A percentile compares a stretch with the other conserved stretches of the same genome.
These are phyloP conservation scores for Rhizomucor pusillus DNA, from an alignment of 371 early-diverging fungal species.

Conservation along the genomic window DNA sequence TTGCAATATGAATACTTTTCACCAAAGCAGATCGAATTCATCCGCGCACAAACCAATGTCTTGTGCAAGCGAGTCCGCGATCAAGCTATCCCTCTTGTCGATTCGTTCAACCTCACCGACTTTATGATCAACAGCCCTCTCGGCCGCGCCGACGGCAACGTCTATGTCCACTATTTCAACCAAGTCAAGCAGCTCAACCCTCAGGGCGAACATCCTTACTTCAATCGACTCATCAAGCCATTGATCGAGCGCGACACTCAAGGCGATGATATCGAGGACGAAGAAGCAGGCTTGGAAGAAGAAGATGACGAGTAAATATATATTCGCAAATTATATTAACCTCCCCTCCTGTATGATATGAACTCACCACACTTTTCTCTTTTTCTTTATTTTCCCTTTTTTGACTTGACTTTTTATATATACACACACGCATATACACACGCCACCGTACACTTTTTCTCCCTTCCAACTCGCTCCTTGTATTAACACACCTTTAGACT, in stretches of 20 bases:
- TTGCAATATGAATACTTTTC: constrained; percentile 83
- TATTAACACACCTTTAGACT: too few species aligned
- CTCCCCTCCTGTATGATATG: too few species aligned
- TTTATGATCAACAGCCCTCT: constrained; percentile 88
- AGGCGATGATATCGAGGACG: constrained; percentile 51
- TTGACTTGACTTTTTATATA: too few species aligned
- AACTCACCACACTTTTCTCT: too few species aligned
- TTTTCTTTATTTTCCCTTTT: too few species aligned
- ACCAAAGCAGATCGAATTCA: constrained; percentile 66
- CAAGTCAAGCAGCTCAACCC: constrained; percentile 78
- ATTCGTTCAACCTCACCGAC: constrained; percentile 85
- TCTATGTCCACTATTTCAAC: constrained; percentile 87
- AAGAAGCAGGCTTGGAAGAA: constrained; percentile 43
- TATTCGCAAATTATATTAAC: too few species aligned
- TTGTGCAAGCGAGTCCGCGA: constrained; percentile 75
- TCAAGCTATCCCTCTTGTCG: constrained; percentile 84
- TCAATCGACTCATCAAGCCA: constrained; percentile 79
- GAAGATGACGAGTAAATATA: constrained; percentile 19
- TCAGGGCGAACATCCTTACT: constrained; percentile 76
- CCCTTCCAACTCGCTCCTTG: too few species aligned
- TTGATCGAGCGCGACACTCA: constrained; percentile 64
- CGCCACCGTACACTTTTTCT: too few species aligned
- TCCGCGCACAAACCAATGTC: constrained; percentile 63
- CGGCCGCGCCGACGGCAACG: constrained; percentile 86
- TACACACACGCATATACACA: too few species aligned